Evolutionary conservation across 768 basidiomycete species (phyloP), one percentile per base, ranked within the genome.

Genomic region (Amanita phalloides): DNA sequence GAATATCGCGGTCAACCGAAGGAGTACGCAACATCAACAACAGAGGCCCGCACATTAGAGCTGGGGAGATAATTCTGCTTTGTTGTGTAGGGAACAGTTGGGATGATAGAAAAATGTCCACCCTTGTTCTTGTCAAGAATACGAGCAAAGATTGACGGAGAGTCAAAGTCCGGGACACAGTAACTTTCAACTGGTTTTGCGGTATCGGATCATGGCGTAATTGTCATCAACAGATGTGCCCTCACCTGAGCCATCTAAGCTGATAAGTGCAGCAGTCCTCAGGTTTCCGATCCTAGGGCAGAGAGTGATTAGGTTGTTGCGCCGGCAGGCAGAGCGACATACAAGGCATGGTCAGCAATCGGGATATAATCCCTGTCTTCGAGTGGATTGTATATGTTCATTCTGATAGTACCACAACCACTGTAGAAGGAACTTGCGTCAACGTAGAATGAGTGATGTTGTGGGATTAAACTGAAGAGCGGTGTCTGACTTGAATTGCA

Each of bases 141-240:
- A 6, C 92, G 79, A 6, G 91, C 92, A 57, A 94, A 95, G 45
- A 95, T 74, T 14, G 88, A 91, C 3, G 93, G 93, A 1, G 90
- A 93, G 66, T 96, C 93, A 63, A 96, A 95, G 69, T 93, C 75
- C 1, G 92, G 92, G 25, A 94, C 77, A 60, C 93, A 96, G 65
- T 92, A 93, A 55, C 86, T 89, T 65, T 95, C 93, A 56, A 95
- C 87, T 90, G 42, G 25, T 41, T n/a, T 33, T 35, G n/a, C 20
- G 21, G 30, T 21, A 36, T 32, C 48, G 21, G 48, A 32, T 5
- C 20, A 17, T 39, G 14, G 38, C 8, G 17, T 21, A 33, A 28
- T n/a, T 17, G 11, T 21, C 36, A 33, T 10, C 14, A 44, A n/a
- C 52, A 38, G 35, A 28, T 41, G 17, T 11, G 45, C 4, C 61